Percentiles rank a stretch among this genome's conserved stretches.
phyloP scores from a whole-genome alignment of 352 stramenopile species.

The Phytophthora ramorum region DNA sequence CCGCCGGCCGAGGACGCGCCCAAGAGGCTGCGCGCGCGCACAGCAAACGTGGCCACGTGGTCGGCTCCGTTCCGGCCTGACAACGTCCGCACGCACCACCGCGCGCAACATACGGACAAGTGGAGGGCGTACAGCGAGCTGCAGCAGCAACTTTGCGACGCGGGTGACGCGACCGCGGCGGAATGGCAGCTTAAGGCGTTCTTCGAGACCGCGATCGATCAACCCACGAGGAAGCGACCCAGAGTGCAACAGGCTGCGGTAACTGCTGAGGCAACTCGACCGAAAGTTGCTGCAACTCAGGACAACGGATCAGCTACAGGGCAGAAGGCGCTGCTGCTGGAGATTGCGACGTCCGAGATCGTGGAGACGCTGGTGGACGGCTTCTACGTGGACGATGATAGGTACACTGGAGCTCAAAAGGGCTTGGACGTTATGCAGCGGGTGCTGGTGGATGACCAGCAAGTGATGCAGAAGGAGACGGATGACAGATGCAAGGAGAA shows the following conservation, averaged over 20 bases:
- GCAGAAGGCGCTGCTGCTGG: background rate
- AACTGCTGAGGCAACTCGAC: background rate
- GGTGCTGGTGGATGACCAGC: background rate
- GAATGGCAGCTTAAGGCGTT: conserved; percentile 18
- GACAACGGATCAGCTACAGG: too few relatives aligned
- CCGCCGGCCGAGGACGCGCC: background rate
- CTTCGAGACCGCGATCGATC: conserved; percentile 15
- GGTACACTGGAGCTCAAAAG: background rate
- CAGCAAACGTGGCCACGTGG: conserved; percentile 45
- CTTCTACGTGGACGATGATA: conserved; percentile 8
- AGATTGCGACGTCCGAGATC: conserved; percentile 27
- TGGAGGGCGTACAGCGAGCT: conserved; percentile 41
- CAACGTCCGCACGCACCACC: conserved; percentile 52
- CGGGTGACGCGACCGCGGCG: background rate
- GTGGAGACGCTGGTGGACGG: conserved; percentile 32
- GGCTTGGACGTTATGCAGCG: too few relatives aligned
- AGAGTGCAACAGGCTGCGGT: background rate
- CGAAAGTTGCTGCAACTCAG: background rate
- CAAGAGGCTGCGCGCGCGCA: conserved; percentile 34
- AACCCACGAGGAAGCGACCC: background rate
- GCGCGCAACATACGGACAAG: conserved; percentile 42
- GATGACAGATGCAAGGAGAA: too few relatives aligned
- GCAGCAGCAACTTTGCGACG: conserved; percentile 8
- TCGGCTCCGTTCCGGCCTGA: conserved; percentile 46
- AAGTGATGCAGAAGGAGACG: background rate